Conservation (phyloP, 371 early-diverging fungal genomes). For the Mortierella sp. region DNA sequence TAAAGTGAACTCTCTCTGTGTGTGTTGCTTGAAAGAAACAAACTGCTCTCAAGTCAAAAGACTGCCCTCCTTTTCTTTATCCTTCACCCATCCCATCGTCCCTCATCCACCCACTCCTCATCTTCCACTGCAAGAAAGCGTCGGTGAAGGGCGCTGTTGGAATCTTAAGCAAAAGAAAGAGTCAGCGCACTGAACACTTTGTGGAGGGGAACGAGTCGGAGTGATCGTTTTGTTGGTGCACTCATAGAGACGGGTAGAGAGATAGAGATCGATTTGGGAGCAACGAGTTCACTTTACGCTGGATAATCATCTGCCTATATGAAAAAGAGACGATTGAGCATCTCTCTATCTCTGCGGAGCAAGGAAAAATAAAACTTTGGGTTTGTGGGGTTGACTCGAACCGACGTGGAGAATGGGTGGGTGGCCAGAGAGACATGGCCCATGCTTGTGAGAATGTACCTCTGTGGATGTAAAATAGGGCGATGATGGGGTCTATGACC, state of each 20-base stretch:
- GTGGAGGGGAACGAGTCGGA: too few species aligned
- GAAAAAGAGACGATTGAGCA: not conserved
- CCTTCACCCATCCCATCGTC: not conserved
- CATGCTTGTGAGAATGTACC: not conserved
- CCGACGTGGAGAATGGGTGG: not conserved
- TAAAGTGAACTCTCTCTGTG: not conserved
- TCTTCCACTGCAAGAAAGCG: too few species aligned
- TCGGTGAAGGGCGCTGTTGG: too few species aligned
- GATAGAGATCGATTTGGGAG: not conserved
- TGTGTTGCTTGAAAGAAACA: not conserved
- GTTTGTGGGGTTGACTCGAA: not conserved
- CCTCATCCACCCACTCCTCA: not conserved
- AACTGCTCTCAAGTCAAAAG: slow-evolving; percentile 8
- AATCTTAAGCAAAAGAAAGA: too few species aligned
- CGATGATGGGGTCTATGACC: not conserved
- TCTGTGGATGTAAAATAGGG: not conserved
- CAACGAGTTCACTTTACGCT: not conserved
- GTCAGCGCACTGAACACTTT: too few species aligned
- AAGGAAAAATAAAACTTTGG: not conserved
- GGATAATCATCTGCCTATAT: not conserved
- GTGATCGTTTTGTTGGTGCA: too few species aligned
- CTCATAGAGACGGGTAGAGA: not conserved
- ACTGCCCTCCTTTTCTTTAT: not conserved
- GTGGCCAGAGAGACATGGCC: not conserved
- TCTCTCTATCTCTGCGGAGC: not conserved